Evolutionary conservation across 73 alveolate species (phyloP), one percentile per base, ranked within the genome.

Genomic region (Urostyla sp.): DNA sequence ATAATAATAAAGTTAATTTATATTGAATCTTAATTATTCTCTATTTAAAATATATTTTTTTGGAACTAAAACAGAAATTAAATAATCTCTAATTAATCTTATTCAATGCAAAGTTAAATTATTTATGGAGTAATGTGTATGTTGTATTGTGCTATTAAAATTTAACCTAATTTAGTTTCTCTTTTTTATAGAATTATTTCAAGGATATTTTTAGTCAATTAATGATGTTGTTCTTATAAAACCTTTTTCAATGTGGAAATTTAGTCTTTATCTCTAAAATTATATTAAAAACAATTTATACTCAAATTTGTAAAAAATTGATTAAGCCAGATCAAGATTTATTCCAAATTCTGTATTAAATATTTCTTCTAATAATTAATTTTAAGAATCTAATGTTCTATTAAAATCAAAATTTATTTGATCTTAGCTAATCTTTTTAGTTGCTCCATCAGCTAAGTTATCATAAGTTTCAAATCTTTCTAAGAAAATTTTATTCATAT

Each of bases 81-180:
- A 11, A 84, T 67, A 60, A 63, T 60, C 48, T 58, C 72, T 28
- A 35, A 75, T 61, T 56, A 44, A 4, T 73, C 38, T 16, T 20
- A 35, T 40, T 52, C 77, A 6, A 83, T 48, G 1, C 87, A 87
- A 18, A 6, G 10, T 0, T 43, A 5, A 0, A 83, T 10, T 16
- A 83, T 73, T 28, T 83, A 66, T 44, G 72, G 58, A 5, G 75
- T 21, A 0, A 83, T 16, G 5, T 56, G 32, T 0, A 69, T 43
- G 21, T 83, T 80, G 55, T 83, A 83, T 21, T 81, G 72, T 0
- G 91, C 91, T 13, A 56, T 52, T 2, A 81, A 24, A 28, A 81
- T 21, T 21, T 78, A 50, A 18, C 77, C 84, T 10, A 80, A 27
- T 31, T 61, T 67, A 8, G 24, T 43, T 50, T 80, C 90, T 0